Evolutionary conservation across 768 basidiomycete species (phyloP).

Genomic region (Russula earlei): DNA sequence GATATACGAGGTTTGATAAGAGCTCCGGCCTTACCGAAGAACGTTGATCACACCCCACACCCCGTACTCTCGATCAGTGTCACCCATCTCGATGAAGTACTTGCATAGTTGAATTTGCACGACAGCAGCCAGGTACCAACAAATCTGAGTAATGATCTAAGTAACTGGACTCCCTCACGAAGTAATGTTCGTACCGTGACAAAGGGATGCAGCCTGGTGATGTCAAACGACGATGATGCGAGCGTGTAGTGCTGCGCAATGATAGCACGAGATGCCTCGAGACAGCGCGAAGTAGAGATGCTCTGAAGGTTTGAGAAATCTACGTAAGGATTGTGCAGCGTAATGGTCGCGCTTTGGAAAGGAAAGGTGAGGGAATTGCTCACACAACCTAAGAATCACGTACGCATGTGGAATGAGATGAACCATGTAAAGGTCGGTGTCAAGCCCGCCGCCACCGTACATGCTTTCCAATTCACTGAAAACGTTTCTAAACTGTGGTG

Average conservation of each 20-base stretch:
- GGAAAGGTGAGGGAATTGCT: slow-evolving; percentile 4
- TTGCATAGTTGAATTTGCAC: slow-evolving; percentile 83
- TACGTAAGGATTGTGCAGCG: slow-evolving; percentile 76
- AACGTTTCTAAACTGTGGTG: slow-evolving; percentile 55
- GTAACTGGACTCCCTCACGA: background rate
- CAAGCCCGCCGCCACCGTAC: slow-evolving; percentile 46
- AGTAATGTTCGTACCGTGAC: slow-evolving; percentile 47
- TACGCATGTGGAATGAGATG: slow-evolving; percentile 82
- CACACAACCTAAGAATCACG: slow-evolving; percentile 27
- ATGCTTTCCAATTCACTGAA: slow-evolving; percentile 51
- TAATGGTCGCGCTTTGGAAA: slow-evolving; percentile 64
- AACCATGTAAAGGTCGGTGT: slow-evolving; percentile 82
- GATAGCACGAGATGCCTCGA: slow-evolving; percentile 66
- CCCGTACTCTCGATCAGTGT: slow-evolving; percentile 59
- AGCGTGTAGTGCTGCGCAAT: slow-evolving; percentile 67
- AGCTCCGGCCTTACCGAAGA: slow-evolving; percentile 43
- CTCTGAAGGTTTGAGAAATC: slow-evolving; percentile 60
- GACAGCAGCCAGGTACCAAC: slow-evolving; percentile 86
- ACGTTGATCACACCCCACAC: slow-evolving; percentile 87
- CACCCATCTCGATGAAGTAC: slow-evolving; percentile 75
- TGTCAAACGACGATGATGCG: slow-evolving; percentile 75
- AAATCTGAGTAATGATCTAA: slow-evolving; percentile 43
- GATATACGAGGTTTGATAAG: background rate
- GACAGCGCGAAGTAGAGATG: slow-evolving; percentile 61
- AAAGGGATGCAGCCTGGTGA: slow-evolving; percentile 72